These are phyloP conservation scores for Sporobolus alterniflorus DNA, from an alignment of 202 grass and related monocot genomes.

Conservation along the genomic window DNA sequence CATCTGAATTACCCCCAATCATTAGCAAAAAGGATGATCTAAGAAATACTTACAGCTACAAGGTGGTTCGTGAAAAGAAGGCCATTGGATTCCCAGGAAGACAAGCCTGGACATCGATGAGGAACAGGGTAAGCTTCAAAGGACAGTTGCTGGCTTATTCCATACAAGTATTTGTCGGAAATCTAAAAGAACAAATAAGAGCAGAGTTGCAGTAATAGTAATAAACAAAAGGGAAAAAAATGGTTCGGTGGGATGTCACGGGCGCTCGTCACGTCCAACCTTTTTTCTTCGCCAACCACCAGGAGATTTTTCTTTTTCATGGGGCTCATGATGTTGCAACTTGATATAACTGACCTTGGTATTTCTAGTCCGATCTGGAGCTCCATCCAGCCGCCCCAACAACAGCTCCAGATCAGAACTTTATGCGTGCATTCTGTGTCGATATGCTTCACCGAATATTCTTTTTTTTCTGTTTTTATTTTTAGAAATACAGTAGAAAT, in stretches of 20 bases:
- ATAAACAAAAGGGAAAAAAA: not conserved
- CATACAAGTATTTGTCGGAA: slow-evolving; percentile 9
- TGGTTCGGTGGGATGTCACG: not conserved
- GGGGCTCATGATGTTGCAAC: too few species aligned
- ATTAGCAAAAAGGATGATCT: not conserved
- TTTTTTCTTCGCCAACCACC: not conserved
- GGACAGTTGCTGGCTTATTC: not conserved
- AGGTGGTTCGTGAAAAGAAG: not conserved
- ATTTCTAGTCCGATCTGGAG: too few species aligned
- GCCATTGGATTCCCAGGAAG: slow-evolving; percentile 32
- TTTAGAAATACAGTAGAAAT: too few species aligned
- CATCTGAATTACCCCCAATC: slow-evolving; percentile 5
- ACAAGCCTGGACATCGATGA: slow-evolving; percentile 39
- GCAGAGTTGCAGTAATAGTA: not conserved
- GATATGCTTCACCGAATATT: too few species aligned
- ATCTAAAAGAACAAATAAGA: slow-evolving; percentile 24
- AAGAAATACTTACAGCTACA: not conserved
- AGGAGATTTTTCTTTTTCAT: not conserved
- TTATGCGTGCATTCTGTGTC: too few species aligned
- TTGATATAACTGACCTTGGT: too few species aligned
- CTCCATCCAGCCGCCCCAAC: too few species aligned
- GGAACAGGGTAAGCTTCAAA: slow-evolving; percentile 8
- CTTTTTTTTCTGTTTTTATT: too few species aligned
- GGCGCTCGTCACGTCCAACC: not conserved
- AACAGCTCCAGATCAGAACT: too few species aligned